Evolutionary conservation across 2,329 filamentous ascomycete genomes (phyloP).

Genomic region (Aspergillus glaucus): DNA sequence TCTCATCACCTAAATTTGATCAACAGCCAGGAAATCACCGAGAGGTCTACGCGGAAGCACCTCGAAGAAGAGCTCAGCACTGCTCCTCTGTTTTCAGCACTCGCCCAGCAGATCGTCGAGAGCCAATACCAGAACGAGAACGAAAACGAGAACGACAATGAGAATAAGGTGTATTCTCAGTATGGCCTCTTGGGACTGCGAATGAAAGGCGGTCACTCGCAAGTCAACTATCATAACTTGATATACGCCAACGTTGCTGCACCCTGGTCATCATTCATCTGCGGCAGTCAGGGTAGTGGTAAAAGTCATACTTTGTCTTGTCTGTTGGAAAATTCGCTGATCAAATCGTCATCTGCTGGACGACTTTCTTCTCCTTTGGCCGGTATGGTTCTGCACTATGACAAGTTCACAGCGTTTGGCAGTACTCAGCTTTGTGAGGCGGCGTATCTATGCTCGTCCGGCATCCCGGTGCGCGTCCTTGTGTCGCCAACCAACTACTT

Average conservation of each 20-base stretch:
- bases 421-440: constrained; percentile 47
- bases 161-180: neutral
- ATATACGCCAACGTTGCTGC: neutral
- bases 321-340: constrained; percentile 44
- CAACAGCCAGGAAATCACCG: neutral
- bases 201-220: neutral
- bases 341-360: constrained; percentile 31
- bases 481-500: constrained; percentile 46
- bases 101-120: neutral
- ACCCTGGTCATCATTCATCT: constrained; percentile 51
- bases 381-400: constrained; percentile 53
- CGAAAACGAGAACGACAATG: neutral
- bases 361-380: constrained; percentile 44
- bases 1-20: neutral
- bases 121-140: neutral
- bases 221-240: neutral
- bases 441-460: constrained; percentile 46
- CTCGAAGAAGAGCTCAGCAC: constrained; percentile 1
- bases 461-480: constrained; percentile 46
- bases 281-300: constrained; percentile 57
- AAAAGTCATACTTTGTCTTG: constrained; percentile 57
- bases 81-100: constrained; percentile 1
- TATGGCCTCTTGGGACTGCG: neutral
- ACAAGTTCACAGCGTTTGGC: constrained; percentile 37
- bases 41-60: neutral